Evolutionary conservation across 768 basidiomycete species (phyloP), one percentile per base, ranked within the genome.

Genomic region (Lactifluus rugatus): DNA sequence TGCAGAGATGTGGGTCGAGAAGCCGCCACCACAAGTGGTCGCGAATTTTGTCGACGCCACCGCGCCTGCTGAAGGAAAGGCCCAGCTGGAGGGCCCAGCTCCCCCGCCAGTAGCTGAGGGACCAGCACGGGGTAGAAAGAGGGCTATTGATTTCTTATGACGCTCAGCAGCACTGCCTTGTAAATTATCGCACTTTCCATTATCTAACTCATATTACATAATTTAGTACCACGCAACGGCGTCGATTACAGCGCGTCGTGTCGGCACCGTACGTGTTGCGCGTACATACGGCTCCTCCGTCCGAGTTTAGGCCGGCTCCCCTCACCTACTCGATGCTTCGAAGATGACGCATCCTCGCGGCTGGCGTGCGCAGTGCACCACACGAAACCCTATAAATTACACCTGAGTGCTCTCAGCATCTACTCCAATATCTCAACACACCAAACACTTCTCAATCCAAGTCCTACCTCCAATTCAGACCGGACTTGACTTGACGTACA

Each of bases 1-100:
- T 26, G 58, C 5, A 3, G 58, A 50, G 5, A 81, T 86, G 80
- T 88, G 84, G 83, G 80, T 83, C 3, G 84, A 87, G 70, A 83
- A 82, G 64, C 77, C 80, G 19, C 72, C 77, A 10, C 76, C 82
- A 9, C 77, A 78, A 36, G 71, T 75, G 26, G 77, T 81, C 19
- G 75, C 75, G 66, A 67, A 57, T 50, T 58, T 81, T 25, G 31
- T 19, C 13, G 31, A 14, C 37, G 44, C 32, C 3, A 21, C 31
- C 11, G 48, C 36, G 6, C n/a, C 48, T 6, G 14, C 11, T 19
- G 39, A 56, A 39, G 36, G 13, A 39, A 17, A 17, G 7, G 19
- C 25, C 31, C 48, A 5, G 46, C 13, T 28, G 11, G 54, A 23
- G 44, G 50, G 13, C 25, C 50, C 46, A 11, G 13, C 17, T 13